Base-by-base conservation (phyloP, 2,329 filamentous ascomycete species). In the Colletotrichum noveboracense region DNA sequence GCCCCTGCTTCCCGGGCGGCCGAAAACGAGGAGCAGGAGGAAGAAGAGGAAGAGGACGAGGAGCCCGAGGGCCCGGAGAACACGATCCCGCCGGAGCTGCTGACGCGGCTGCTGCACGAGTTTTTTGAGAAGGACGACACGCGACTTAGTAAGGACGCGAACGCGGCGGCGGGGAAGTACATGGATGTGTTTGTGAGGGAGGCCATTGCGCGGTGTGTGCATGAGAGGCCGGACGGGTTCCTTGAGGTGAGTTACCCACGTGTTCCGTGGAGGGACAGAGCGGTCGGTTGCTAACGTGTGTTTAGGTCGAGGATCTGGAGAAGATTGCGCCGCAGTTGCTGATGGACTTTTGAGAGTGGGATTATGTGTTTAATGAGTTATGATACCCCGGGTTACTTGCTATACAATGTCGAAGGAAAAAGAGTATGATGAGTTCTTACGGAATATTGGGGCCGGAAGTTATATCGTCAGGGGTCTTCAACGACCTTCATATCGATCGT, bases 101-200 rank as follows among this genome's bases (percentile, higher is more conserved):
- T 98, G 55, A 94, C 94, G 12, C 91, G 92, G 43, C 86, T 98
- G 5, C 87, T 98, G 38, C 93, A 97, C 82, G 92, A 96, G 79
- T 92, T 94, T 82, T 98, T 98, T 81, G 88, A 93, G 79, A 89
- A 90, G 76, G 90, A 94, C 65, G 89, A 90, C 71, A 96, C 94
- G 28, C 89, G 93, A 78, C 92, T 98, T 78, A 93, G 93, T 9
- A 93, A 91, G 79, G 94, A 96, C 80, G 95, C 95, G 6, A 95
- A 96, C 82, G 89, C 87, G 8, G 91, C 96, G 2, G 90, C 96
- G 74, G 94, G 92, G 16, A 95, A 94, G 85, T 98, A 98, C 83
- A 90, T 98, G 84, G 95, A 98, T 84, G 91, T 96, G 0, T 98
- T 98, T 85, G 94, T 98, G 69, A 90, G 94, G 77, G 96, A 98